A percentile compares a stretch with the other conserved stretches of the same genome.
These are phyloP conservation scores for Coniochaeta hoffmannii DNA, from an alignment of 2,329 filamentous ascomycete genomes.

Conservation along the genomic window DNA sequence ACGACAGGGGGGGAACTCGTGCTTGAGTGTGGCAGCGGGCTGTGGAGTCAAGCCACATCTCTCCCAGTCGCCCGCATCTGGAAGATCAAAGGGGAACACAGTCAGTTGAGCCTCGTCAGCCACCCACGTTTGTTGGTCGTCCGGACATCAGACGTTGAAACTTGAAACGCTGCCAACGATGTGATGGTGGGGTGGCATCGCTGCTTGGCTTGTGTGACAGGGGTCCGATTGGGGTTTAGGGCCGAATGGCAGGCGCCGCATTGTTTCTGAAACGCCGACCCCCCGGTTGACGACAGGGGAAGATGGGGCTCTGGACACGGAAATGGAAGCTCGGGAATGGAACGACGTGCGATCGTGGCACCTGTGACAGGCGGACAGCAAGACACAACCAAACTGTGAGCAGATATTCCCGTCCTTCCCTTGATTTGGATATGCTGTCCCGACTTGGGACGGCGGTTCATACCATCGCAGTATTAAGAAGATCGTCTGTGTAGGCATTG, in stretches of 20 bases:
- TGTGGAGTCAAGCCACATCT: background rate
- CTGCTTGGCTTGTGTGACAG: background rate
- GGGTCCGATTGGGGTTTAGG: background rate
- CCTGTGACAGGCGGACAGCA: background rate
- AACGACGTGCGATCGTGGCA: background rate
- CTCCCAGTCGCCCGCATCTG: no score
- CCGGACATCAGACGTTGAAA: background rate
- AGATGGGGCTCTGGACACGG: no score
- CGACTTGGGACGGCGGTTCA: background rate
- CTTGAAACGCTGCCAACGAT: background rate
- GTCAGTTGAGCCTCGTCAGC: background rate
- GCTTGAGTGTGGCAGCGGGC: no score
- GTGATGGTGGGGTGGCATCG: background rate
- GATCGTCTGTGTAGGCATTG: background rate
- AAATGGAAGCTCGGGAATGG: background rate
- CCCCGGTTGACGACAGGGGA: background rate
- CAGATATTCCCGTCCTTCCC: background rate
- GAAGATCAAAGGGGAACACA: background rate
- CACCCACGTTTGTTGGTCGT: background rate
- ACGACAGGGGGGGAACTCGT: no score
- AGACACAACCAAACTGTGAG: background rate
- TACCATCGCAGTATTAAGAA: background rate
- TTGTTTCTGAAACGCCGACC: conserved; percentile 1
- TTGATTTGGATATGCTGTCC: background rate
- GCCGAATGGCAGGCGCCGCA: background rate